These are phyloP conservation scores for Alternaria novae-zelandiae DNA, from an alignment of 2,329 filamentous ascomycete species.

Conservation along the genomic window DNA sequence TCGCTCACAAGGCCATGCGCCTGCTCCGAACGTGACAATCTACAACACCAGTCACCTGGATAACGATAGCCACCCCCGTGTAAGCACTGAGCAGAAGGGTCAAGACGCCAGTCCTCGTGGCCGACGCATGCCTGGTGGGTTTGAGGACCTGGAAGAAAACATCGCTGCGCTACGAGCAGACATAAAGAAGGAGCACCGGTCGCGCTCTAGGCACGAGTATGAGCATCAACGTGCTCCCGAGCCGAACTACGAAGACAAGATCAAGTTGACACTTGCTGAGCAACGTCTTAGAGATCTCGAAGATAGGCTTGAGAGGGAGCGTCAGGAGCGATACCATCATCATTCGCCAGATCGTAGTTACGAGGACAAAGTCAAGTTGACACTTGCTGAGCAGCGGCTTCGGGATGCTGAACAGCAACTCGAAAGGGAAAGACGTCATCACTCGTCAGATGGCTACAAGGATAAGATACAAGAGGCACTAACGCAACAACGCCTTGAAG, in stretches of 20 bases:
- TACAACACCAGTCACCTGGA: constrained; percentile 53
- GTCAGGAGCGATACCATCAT: constrained; percentile 19
- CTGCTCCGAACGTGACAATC: constrained; percentile 55
- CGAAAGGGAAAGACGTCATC: constrained; percentile 31
- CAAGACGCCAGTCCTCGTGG: constrained; percentile 37
- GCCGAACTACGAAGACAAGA: constrained; percentile 6
- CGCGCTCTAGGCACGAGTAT: constrained; percentile 32
- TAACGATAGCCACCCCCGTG: constrained; percentile 42
- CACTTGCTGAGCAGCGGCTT: constrained; percentile 43
- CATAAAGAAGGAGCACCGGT: constrained; percentile 31
- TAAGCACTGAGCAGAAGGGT: constrained; percentile 40
- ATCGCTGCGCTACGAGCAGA: constrained; percentile 39
- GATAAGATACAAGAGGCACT: constrained; percentile 45
- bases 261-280: constrained; percentile 10
- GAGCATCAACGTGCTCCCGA: constrained; percentile 19
- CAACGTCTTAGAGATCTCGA: constrained; percentile 13
- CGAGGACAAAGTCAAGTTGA: constrained; percentile 41
- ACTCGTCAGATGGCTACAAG: constrained; percentile 15
- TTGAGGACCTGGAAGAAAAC: constrained; percentile 43
- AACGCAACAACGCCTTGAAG: constrained; percentile 43
- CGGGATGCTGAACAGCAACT: constrained; percentile 45
- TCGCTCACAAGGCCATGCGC: constrained; percentile 52
- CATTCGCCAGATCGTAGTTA: constrained; percentile 32
- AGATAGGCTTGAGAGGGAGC: constrained; percentile 8
- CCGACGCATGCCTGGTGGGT: constrained; percentile 43